These are phyloP conservation scores for Ambrosia trifida DNA, from an alignment of 129 eudicot genomes.

Conservation along the genomic window DNA sequence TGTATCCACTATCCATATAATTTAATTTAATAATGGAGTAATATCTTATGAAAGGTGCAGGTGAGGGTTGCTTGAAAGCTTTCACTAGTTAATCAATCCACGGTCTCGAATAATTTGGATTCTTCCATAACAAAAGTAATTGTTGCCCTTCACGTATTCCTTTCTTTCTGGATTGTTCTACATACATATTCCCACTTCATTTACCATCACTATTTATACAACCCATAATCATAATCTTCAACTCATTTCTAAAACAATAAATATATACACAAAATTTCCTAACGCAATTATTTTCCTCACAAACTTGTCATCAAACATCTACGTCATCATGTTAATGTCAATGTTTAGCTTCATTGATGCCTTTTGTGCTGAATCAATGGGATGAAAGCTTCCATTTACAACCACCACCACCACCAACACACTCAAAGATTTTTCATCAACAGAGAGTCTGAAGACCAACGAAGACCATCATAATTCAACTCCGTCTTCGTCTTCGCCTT, in stretches of 20 bases:
- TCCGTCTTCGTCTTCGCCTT: neutral
- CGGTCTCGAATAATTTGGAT: neutral
- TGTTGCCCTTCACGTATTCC: neutral
- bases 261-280: neutral
- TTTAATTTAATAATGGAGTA: no score
- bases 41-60: no score
- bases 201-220: conserved; percentile 9
- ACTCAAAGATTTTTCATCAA: neutral
- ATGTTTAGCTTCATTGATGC: conserved; percentile 33
- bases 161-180: conserved; percentile 29
- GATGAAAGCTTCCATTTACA: conserved; percentile 21
- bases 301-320: neutral
- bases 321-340: conserved; percentile 27
- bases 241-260: neutral
- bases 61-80: no score
- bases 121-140: neutral
- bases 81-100: neutral
- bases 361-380: conserved; percentile 23
- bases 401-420: neutral
- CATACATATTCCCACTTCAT: neutral
- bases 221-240: neutral
- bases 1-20: no score
- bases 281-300: neutral
- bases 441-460: neutral
- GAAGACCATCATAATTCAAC: neutral